A percentile compares a stretch with the other conserved stretches of the same genome.
Conservation (phyloP, 116 monocot species). For the Phalaenopsis hybrid region DNA sequence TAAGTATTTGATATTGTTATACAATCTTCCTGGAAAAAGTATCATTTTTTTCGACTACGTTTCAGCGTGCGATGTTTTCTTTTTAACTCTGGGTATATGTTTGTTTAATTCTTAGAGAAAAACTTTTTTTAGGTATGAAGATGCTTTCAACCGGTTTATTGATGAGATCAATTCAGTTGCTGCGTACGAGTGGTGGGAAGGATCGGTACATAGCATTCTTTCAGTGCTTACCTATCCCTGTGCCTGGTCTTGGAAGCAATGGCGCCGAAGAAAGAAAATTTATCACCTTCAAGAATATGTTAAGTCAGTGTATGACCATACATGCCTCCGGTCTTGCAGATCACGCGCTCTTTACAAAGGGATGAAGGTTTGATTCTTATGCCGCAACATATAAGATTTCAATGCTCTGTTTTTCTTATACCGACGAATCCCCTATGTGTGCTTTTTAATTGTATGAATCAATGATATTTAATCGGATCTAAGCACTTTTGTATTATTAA, state of each 20-base stretch:
- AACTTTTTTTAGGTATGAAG: slow-evolving; percentile 67
- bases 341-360: slow-evolving; percentile 97
- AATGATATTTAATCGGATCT: not conserved
- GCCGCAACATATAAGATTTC: not conserved
- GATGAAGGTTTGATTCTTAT: slow-evolving; percentile 62
- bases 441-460: not conserved
- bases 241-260: slow-evolving; percentile 99
- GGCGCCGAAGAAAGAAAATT: slow-evolving; percentile 75
- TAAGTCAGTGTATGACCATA: slow-evolving; percentile 88
- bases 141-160: slow-evolving; percentile 88
- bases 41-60: not conserved
- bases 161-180: slow-evolving; percentile 93
- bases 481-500: not conserved
- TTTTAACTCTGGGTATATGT: not conserved
- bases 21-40: not conserved
- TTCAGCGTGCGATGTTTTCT: not conserved
- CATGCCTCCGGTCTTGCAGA: slow-evolving; percentile 88
- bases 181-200: slow-evolving; percentile 99
- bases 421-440: not conserved
- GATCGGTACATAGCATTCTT: slow-evolving; percentile 76
- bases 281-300: slow-evolving; percentile 86
- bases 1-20: not conserved
- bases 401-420: not conserved
- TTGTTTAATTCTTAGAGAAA: slow-evolving; percentile 2
- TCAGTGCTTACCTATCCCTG: slow-evolving; percentile 79